Percentiles rank a stretch among this genome's conserved stretches.
phyloP scores from a whole-genome alignment of 441 rosid genomes.

The Rhodomyrtus psidioides region DNA sequence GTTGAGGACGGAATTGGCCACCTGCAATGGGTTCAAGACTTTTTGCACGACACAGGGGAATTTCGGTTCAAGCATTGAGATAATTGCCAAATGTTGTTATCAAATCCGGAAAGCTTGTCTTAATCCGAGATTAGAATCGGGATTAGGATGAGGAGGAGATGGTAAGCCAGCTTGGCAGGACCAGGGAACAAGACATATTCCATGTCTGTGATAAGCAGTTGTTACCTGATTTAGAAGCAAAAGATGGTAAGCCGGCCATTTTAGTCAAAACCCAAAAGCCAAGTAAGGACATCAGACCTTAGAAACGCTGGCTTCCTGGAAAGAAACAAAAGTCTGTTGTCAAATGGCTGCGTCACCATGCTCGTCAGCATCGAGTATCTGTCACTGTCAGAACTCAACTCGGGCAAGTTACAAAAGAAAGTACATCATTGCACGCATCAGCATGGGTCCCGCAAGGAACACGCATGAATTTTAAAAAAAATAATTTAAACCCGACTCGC shows the following conservation, averaged over 20 bases:
- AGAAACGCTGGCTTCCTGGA: background rate
- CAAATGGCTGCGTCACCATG: background rate
- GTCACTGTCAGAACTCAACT: background rate
- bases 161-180: background rate
- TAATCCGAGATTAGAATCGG: background rate
- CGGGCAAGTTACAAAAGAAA: background rate
- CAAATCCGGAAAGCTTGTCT: background rate
- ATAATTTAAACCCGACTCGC: background rate
- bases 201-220: background rate
- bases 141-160: background rate
- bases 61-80: background rate
- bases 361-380: background rate
- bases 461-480: accelerated
- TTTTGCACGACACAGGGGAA: too few relatives aligned
- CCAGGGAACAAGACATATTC: background rate
- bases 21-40: too few relatives aligned
- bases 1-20: too few relatives aligned
- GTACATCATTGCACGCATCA: background rate
- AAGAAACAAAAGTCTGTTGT: background rate
- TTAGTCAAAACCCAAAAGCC: background rate
- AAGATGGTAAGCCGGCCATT: background rate
- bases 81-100: background rate
- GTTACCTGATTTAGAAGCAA: background rate
- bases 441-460: background rate
- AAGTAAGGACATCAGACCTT: background rate